Conservation (phyloP, 2,329 filamentous ascomycete genomes). For the Diaporthe sp. region DNA sequence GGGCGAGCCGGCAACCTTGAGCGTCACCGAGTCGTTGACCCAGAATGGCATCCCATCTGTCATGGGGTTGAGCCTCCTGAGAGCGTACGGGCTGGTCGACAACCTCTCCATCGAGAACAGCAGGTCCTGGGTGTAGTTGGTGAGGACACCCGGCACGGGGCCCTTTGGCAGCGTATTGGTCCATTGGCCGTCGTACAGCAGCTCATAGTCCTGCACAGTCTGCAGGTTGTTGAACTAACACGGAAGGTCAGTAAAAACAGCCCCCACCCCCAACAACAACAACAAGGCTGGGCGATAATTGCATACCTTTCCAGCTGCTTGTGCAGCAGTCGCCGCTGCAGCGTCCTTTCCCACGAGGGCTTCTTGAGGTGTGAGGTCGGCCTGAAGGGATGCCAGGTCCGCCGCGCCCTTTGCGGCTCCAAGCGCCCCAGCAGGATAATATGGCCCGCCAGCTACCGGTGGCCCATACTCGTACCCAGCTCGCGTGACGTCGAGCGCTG, state of each 20-base stretch:
- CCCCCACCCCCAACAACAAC: too few species aligned
- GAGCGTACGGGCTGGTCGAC: constrained; percentile 54
- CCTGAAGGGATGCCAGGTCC: constrained; percentile 35
- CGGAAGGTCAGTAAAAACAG: neutral
- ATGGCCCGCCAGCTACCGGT: constrained; percentile 39
- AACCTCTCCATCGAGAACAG: constrained; percentile 62
- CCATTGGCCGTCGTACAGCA: constrained; percentile 58
- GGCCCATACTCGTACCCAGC: constrained; percentile 35
- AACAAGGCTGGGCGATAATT: neutral
- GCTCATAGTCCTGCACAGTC: constrained; percentile 52
- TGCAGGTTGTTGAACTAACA: constrained; percentile 47
- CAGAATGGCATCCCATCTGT: constrained; percentile 52
- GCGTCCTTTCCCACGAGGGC: constrained; percentile 15
- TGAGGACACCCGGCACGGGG: constrained; percentile 50
- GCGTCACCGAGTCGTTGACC: constrained; percentile 48
- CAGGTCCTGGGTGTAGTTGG: constrained; percentile 61
- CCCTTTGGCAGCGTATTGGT: constrained; percentile 51
- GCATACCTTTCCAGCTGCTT: constrained; percentile 31
- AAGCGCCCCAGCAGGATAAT: constrained; percentile 36
- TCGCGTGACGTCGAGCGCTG: constrained; percentile 14
- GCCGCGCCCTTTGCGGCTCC: constrained; percentile 34
- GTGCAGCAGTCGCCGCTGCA: neutral
- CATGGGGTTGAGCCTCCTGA: constrained; percentile 49
- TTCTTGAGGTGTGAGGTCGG: constrained; percentile 28
- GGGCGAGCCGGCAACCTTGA: constrained; percentile 48